Base-by-base conservation (phyloP, 805 yeast genomes). In the Huiozyma sinensis region DNA sequence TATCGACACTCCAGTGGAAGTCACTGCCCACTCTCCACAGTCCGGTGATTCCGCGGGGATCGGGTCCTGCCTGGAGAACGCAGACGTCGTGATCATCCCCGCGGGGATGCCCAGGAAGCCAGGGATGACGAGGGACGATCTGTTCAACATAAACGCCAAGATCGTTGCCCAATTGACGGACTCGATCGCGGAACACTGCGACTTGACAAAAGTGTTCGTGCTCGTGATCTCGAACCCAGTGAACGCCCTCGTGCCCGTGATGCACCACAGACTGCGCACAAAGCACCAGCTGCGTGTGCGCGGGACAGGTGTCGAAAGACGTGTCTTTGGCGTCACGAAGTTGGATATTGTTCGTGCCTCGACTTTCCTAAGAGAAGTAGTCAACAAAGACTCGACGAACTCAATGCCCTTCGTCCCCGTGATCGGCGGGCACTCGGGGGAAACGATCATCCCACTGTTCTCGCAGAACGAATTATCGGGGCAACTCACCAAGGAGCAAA, bases 81-180 rank as follows among this genome's bases (percentile, higher is more conserved):
- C 44, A 1, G 31, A 36, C 28, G 13, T 42, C 3, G 51, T 57
- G 28, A 57, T 67, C 42, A 68, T 69, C 55, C 95, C 95, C 39
- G 95, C 95, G 33, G 95, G 95, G 49, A 81, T 85, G 36, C 95
- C 95, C 58, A 81, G 95, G 71, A 86, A 86, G 70, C 95, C 95
- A 36, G 95, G 95, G 46, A 85, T 85, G 95, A 83, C 94, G 47
- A 79, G 95, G 67, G 95, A 84, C 63, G 95, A 85, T 57, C 73
- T 85, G 61, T 84, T 85, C 75, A 76, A 76, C 65, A 82, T 83
- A 66, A 85, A 85, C 60, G 92, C 94, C 6, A 77, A 81, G 33
- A 88, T 88, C 61, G 81, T 88, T 49, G 75, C 76, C 50, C 78
- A 75, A 48, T 69, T 88, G 48, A 83, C 90, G 34, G 76, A 75